Evolutionary conservation across 768 basidiomycete species (phyloP).

Genomic region (Strobilomyces confusus): DNA sequence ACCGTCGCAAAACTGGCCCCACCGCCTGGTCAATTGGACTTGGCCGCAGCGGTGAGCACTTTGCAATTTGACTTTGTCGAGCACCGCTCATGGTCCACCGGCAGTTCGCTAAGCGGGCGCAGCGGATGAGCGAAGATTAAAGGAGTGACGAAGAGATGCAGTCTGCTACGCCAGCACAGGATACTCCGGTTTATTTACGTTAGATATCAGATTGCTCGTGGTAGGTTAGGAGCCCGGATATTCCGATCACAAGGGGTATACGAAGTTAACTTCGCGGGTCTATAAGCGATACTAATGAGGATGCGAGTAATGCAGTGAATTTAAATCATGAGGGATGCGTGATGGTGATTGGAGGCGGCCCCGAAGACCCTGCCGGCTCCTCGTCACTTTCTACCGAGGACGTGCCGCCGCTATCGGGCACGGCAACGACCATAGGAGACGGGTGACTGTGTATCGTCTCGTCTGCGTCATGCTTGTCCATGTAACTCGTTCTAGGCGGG

Average conservation of each 20-base stretch:
- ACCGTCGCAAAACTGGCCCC: conserved; percentile 41
- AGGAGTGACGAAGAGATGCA: conserved; percentile 1
- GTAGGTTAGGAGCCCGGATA: conserved; percentile 11
- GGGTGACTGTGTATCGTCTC: conserved; percentile 23
- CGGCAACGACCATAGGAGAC: conserved; percentile 18
- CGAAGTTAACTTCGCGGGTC: conserved; percentile 18
- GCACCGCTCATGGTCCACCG: conserved; percentile 1
- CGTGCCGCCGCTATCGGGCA: conserved; percentile 15
- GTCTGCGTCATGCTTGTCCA: conserved; percentile 24
- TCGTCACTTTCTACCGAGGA: conserved; percentile 28
- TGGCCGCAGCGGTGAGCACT: conserved; percentile 73
- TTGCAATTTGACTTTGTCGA: background rate
- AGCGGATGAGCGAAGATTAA: conserved; percentile 52
- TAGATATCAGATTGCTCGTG: conserved; percentile 14
- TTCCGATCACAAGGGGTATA: conserved; percentile 26
- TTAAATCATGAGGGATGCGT: conserved; percentile 37
- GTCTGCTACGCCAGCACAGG: conserved; percentile 1
- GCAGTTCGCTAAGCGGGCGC: conserved; percentile 78
- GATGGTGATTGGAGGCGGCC: conserved; percentile 42
- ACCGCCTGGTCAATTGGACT: conserved; percentile 64
- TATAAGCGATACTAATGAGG: conserved; percentile 20
- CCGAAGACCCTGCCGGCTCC: conserved; percentile 9
- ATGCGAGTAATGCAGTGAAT: conserved; percentile 1
- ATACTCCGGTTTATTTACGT: conserved; percentile 3
- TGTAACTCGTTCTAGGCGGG: conserved; percentile 9